Percentiles rank a stretch among this genome's conserved stretches.
Conservation (phyloP, 2,329 filamentous ascomycete species). For the Aspergillus eucalypticola region DNA sequence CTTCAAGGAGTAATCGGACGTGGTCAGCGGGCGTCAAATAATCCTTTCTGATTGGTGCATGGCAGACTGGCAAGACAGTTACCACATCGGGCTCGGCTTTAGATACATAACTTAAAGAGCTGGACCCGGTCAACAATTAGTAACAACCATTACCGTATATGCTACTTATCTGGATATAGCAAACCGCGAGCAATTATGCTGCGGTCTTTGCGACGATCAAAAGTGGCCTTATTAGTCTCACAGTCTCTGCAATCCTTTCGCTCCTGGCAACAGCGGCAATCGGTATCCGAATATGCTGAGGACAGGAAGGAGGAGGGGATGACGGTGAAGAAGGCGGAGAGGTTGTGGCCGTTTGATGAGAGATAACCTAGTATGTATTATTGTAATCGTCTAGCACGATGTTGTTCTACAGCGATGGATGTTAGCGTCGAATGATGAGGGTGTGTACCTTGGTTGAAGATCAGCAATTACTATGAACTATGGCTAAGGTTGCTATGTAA, state of each 20-base stretch:
- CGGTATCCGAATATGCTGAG: constrained; percentile 7
- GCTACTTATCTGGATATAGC: no score
- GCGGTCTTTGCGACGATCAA: background rate
- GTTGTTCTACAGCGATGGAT: rapidly evolving
- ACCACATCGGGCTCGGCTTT: no score
- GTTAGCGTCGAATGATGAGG: no score
- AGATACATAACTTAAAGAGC: no score
- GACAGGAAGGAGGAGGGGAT: constrained; percentile 18
- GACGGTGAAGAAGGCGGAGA: constrained; percentile 28
- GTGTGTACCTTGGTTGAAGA: no score
- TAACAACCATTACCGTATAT: no score
- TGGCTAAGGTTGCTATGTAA: background rate
- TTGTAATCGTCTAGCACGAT: rapidly evolving
- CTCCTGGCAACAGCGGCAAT: background rate
- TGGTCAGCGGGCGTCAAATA: no score
- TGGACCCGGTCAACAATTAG: no score
- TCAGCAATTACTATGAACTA: background rate
- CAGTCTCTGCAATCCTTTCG: background rate
- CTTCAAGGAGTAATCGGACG: no score
- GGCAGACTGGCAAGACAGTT: no score
- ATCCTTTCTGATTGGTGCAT: no score
- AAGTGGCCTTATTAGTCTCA: background rate
- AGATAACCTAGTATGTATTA: constrained; percentile 8
- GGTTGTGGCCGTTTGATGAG: constrained; percentile 32
- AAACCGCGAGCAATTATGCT: background rate